Evolutionary conservation across 306 rosid species (phyloP).

Genomic region (Vigna mungo): DNA sequence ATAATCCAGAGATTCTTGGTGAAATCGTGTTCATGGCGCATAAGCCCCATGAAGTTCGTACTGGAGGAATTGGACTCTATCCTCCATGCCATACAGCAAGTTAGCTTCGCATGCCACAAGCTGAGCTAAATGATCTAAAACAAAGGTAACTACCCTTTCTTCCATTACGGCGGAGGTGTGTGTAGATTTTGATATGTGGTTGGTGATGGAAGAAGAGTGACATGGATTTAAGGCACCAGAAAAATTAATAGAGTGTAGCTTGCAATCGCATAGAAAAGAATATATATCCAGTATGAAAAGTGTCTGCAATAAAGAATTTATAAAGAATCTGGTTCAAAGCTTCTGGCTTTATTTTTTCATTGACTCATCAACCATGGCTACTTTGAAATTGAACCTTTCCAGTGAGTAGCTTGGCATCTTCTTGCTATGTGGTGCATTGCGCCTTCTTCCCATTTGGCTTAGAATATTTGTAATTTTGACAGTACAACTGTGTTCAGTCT

Average conservation of each 20-base stretch:
- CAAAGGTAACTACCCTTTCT: constrained; percentile 22
- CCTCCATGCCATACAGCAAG: constrained; percentile 36
- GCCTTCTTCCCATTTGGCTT: too few relatives aligned
- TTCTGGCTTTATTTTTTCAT: background rate
- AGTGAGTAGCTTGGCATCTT: too few relatives aligned
- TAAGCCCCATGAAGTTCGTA: too few relatives aligned
- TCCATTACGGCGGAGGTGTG: constrained; percentile 18
- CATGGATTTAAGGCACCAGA: background rate
- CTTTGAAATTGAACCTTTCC: too few relatives aligned
- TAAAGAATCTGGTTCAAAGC: too few relatives aligned
- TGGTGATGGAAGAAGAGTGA: background rate
- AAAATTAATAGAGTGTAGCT: background rate
- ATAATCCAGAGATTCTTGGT: too few relatives aligned
- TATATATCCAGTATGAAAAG: background rate
- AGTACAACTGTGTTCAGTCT: too few relatives aligned
- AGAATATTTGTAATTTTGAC: too few relatives aligned
- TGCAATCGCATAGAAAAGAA: background rate
- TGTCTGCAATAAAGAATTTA: background rate
- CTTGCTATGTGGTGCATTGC: too few relatives aligned
- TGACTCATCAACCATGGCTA: too few relatives aligned
- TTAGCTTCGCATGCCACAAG: constrained; percentile 11
- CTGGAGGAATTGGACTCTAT: too few relatives aligned
- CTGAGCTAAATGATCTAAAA: constrained; percentile 27
- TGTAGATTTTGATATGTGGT: background rate
- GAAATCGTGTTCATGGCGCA: too few relatives aligned